Conservation (phyloP, 108 stramenopile species). For the Aurantiochytrium sp. region DNA sequence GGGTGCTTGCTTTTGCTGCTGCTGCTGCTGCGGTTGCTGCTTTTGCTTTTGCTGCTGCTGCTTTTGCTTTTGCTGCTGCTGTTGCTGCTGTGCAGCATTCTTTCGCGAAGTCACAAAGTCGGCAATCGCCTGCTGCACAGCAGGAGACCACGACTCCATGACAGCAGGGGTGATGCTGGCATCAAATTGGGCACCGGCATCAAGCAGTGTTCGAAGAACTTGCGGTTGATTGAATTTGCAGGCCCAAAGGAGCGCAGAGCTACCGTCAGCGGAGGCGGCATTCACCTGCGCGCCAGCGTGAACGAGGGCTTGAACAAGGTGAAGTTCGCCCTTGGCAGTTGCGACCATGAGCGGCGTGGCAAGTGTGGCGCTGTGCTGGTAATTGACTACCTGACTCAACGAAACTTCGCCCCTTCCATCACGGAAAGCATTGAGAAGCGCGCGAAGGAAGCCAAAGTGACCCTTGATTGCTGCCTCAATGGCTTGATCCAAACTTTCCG, state of each 20-base stretch:
- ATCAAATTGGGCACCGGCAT: background rate
- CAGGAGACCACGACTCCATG: background rate
- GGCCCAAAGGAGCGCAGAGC: background rate
- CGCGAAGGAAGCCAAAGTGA: background rate
- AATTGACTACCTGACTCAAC: background rate
- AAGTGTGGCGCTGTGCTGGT: background rate
- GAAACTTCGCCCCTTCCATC: background rate
- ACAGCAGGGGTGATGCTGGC: background rate
- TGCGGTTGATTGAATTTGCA: background rate
- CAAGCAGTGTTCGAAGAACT: background rate
- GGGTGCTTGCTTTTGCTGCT: background rate
- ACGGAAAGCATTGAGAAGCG: background rate
- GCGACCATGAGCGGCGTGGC: slow-evolving; percentile 1
- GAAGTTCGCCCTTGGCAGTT: background rate
- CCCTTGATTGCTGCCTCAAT: background rate
- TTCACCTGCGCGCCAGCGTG: background rate
- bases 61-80: background rate
- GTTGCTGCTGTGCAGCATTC: too few species aligned
- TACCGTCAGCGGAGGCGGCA: background rate
- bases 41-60: background rate
- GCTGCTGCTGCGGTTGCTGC: too few species aligned
- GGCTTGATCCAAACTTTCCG: background rate
- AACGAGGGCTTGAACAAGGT: background rate
- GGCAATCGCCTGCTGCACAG: background rate
- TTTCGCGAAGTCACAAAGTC: background rate